Evolutionary conservation across 1,284 basidiomycete species (phyloP).

Genomic region (Melampsora americana): DNA sequence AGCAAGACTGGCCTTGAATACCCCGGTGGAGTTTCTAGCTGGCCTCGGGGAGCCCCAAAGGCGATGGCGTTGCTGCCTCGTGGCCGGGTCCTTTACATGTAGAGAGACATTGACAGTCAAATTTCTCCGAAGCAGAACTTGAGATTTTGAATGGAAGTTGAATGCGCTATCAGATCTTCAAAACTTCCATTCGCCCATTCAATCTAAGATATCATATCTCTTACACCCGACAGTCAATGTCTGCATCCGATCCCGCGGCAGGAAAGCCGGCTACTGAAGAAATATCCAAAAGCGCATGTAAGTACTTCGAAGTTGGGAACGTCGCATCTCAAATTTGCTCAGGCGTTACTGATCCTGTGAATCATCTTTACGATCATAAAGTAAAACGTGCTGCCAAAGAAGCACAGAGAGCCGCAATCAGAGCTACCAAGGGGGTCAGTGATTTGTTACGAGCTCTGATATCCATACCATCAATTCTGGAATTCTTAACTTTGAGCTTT

Average conservation of each 20-base stretch:
- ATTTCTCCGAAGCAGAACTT: too few species aligned
- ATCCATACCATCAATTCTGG: neutral
- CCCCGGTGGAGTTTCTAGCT: too few species aligned
- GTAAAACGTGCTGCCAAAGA: constrained; percentile 40
- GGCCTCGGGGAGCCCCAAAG: too few species aligned
- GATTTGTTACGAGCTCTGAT: neutral
- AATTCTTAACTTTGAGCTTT: neutral
- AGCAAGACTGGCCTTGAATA: too few species aligned
- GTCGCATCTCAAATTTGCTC: neutral
- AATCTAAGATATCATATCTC: neutral
- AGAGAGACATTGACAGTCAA: too few species aligned
- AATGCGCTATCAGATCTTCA: too few species aligned
- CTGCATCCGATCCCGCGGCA: neutral
- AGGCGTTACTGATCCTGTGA: neutral
- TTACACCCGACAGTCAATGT: neutral
- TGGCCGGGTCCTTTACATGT: too few species aligned
- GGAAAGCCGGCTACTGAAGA: constrained; percentile 9
- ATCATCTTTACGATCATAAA: neutral
- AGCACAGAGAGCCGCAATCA: constrained; percentile 31
- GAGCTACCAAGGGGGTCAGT: constrained; percentile 19
- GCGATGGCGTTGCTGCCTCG: too few species aligned
- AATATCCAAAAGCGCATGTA: constrained; percentile 36
- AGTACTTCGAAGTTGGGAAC: neutral
- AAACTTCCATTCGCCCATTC: neutral
- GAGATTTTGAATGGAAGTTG: too few species aligned